A percentile compares a stretch with the other conserved stretches of the same genome.
These are phyloP conservation scores for Neurospora cerealis DNA, from an alignment of 495 filamentous ascomycete species.

Conservation along the genomic window DNA sequence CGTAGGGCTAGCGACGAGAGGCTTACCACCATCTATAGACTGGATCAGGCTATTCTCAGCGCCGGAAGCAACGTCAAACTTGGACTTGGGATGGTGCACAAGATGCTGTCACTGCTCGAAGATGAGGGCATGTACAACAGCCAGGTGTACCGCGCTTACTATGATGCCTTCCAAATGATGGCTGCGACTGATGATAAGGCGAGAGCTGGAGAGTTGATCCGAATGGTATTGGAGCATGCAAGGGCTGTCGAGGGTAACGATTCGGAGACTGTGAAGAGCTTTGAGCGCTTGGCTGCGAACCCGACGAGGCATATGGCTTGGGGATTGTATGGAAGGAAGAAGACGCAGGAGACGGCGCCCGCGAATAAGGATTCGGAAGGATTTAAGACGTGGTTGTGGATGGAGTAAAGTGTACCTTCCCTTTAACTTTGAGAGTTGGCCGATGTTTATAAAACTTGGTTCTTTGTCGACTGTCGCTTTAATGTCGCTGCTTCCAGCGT, in stretches of 20 bases:
- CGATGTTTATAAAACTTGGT: no score
- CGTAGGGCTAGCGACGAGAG: conserved; percentile 18
- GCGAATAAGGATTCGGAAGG: background rate
- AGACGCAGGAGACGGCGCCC: background rate
- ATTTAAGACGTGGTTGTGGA: background rate
- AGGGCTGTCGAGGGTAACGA: background rate
- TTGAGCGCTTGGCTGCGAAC: background rate
- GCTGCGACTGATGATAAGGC: background rate
- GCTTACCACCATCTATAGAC: background rate
- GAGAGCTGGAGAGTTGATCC: background rate
- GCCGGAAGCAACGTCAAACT: background rate
- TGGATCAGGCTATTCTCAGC: background rate
- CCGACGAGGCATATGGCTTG: background rate
- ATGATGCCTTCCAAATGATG: background rate
- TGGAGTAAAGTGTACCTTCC: background rate
- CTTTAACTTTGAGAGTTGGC: no score
- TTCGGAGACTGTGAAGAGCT: background rate
- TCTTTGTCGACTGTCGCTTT: no score
- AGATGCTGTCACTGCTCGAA: background rate
- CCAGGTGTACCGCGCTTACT: background rate
- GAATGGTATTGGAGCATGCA: background rate
- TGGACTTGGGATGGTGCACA: background rate
- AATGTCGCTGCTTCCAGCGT: no score
- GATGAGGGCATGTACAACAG: background rate
- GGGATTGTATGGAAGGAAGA: background rate